Evolutionary conservation across 2,329 filamentous ascomycete species (phyloP), one percentile per base, ranked within the genome.

Genomic region (Kalmusia sp.): DNA sequence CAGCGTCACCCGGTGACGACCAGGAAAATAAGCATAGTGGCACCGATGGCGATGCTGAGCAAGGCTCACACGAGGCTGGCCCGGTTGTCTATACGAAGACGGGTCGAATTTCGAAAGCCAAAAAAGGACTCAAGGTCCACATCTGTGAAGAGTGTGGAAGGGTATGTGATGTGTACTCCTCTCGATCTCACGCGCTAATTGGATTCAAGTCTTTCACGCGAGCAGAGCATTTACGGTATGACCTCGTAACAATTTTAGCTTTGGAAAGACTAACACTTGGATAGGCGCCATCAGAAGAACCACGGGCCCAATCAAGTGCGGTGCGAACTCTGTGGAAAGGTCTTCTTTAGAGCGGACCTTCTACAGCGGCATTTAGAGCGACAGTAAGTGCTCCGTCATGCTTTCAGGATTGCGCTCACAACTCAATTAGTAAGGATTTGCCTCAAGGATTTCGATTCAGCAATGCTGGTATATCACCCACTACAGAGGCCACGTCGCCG

Each of bases 61-160:
- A 33, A 33, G 35, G 33, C 30, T 41, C 30, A 7, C 40, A 37
- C 15, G 54, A 55, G 22, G 34, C 51, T 7, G 35, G 37, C 34
- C 55, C 55, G 30, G 53, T 71, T 34, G 66, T 63, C 31, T 72
- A 68, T 49, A 77, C 74, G 24, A 70, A 68, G 45, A 76, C 74
- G 12, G 74, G 74, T 7, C 61, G 74, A 24, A 65, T 76, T 37
- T 73, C 69, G 52, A 77, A 74, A 57, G 74, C 74, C 6, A 67
- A 71, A 50, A 77, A 77, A 52, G 74, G 74, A 12, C 45, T 68
- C 21, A 69, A 70, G 51, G 67, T 76, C 17, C 74, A 76, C 48
- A 51, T 63, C 34, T 76, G 73, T 52, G 45, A 46, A 24, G 66
- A 72, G 17, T 77, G 74, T 58, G 73, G 72, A 45, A 76, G 50